Conservation (phyloP, 2,329 filamentous ascomycete species). For the Monilinia fructigena region DNA sequence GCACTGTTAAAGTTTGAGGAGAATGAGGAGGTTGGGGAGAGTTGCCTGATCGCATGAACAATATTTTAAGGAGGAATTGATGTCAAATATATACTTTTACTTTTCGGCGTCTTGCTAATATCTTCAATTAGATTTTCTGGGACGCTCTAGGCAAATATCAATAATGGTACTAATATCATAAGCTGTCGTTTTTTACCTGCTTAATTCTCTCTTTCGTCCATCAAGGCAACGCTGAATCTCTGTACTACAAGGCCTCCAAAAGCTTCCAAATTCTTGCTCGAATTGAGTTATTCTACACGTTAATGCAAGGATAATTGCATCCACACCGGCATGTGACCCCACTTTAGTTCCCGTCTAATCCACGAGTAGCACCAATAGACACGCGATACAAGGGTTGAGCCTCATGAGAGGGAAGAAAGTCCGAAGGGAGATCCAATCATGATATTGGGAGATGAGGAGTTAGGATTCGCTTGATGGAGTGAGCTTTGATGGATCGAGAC, state of each 20-base stretch:
- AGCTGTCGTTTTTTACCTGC: background rate
- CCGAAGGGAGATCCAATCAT: background rate
- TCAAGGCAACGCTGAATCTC: too few species aligned
- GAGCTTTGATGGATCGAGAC: background rate
- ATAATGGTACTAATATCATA: background rate
- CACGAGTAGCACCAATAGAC: constrained; percentile 10
- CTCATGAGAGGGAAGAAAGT: background rate
- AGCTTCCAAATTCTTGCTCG: too few species aligned
- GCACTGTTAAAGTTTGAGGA: constrained; percentile 1
- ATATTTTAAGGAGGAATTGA: background rate
- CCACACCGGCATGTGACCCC: background rate
- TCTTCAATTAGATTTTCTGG: background rate
- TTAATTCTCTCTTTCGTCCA: background rate
- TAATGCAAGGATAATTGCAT: background rate
- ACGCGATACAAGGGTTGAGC: background rate
- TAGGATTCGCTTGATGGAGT: background rate
- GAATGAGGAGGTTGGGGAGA: background rate
- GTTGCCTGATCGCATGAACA: background rate
- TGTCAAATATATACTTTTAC: background rate
- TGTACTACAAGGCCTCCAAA: too few species aligned
- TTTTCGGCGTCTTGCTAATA: background rate
- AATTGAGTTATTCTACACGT: too few species aligned
- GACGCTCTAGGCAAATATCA: too few species aligned
- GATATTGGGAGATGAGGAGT: background rate
- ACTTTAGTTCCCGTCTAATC: background rate